Evolutionary conservation across 768 basidiomycete species (phyloP), one percentile per base, ranked within the genome.

Genomic region (Suillus subaureus): DNA sequence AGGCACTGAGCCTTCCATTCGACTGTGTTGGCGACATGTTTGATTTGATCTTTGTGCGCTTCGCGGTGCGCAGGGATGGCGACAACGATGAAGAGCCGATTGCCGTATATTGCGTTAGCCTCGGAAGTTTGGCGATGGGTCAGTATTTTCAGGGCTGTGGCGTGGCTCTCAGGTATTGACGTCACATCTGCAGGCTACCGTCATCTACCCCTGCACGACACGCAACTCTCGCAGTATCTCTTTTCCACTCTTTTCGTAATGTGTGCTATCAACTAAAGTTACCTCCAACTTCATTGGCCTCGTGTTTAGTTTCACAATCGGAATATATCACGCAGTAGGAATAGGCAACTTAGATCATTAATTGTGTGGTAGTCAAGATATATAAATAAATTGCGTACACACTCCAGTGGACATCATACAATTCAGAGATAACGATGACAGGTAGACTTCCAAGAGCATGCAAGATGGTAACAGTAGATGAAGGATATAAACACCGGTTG

Each of bases 221-320:
- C 85, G 2, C 90, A 96, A 73, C 86, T 94, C 52, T 90, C 91
- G 45, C 94, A 96, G 72, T 93, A 90, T 72, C 81, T 98, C 60
- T 98, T 96, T 77, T 94, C 96, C 28, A 96, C 96, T n/a, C 81
- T 99, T 21, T 97, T 98, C 71, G 89, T 97, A 26, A 79, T 85
- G 63, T 85, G 90, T 55, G 78, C 83, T 21, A 75, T 94, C 39
- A 58, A 58, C 39, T 58, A 28, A 40, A 11, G 4, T 40, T 5
- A 16, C 4, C 0, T 57, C 12, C 5, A 15, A 28, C 39, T 58
- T 12, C 39, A 58, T 58, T 26, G 9, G 6, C 39, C 15, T 43
- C 9, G 40, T 40, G 8, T 18, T 26, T 15, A 18, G 5, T 16
- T 51, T 52, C 26, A 52, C 51, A 40, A 26, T 23, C 11, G 16